These are phyloP conservation scores for Phlegmacium glaucopus DNA, from an alignment of 768 basidiomycete species.

Conservation along the genomic window DNA sequence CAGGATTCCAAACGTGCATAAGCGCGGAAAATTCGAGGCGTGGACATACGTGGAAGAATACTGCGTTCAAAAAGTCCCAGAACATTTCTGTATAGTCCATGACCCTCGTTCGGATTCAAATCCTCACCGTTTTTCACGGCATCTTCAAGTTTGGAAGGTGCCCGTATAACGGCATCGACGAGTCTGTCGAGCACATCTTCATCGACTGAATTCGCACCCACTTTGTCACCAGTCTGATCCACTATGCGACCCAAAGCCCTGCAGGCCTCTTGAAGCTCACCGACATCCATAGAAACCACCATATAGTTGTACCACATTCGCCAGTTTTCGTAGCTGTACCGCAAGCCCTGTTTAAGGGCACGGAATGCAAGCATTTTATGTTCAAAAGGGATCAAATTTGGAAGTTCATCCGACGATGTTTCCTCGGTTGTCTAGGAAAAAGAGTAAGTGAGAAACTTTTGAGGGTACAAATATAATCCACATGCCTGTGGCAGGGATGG, in stretches of 20 bases:
- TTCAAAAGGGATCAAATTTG: slow-evolving; percentile 44
- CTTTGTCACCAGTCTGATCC: slow-evolving; percentile 59
- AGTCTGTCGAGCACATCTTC: slow-evolving; percentile 86
- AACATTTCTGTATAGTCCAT: slow-evolving; percentile 65
- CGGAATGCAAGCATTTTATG: slow-evolving; percentile 90
- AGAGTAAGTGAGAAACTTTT: slow-evolving; percentile 3
- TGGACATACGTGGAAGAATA: slow-evolving; percentile 80
- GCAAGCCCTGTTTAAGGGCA: slow-evolving; percentile 88
- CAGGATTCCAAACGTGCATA: slow-evolving; percentile 80
- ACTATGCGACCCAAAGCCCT: slow-evolving; percentile 81
- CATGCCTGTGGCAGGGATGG: slow-evolving; percentile 5
- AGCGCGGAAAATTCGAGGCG: slow-evolving; percentile 76
- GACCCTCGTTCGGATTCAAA: slow-evolving; percentile 57
- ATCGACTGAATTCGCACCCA: slow-evolving; percentile 63
- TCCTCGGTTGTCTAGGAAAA: background rate
- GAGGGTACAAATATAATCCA: too few species aligned
- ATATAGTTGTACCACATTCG: slow-evolving; percentile 99
- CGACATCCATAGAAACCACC: slow-evolving; percentile 89
- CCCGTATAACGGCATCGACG: slow-evolving; percentile 80
- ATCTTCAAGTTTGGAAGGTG: slow-evolving; percentile 35
- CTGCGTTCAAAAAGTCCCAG: slow-evolving; percentile 69
- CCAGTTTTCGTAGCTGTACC: slow-evolving; percentile 87
- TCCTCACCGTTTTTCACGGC: slow-evolving; percentile 23
- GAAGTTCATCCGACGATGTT: background rate
- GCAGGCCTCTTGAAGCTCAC: slow-evolving; percentile 84